Evolutionary conservation across 805 yeast genomes (phyloP), one percentile per base, ranked within the genome.

Genomic region (Sugiyamaella marilandica): DNA sequence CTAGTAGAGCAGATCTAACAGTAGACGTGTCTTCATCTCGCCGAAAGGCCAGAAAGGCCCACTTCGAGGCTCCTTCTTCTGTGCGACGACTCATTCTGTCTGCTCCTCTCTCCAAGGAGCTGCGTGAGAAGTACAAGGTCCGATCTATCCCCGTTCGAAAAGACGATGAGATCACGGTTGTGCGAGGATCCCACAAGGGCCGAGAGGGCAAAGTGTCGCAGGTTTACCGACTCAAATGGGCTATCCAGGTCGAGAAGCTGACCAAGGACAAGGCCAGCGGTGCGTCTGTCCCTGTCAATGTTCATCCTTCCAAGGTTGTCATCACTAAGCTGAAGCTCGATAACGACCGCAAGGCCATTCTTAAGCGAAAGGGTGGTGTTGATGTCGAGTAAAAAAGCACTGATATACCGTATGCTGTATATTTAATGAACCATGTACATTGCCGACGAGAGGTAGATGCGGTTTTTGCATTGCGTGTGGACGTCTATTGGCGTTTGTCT

Each of bases 31-130:
- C 99, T 72, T 85, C 95, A 76, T 91, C 97, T 75, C 94, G 99
- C 84, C 87, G 95, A 78, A 94, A 94, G 86, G 83, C 97, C 77
- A 91, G 99, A 87, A 94, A 94, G 88, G 98, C 98, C 78, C 87
- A 94, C 86, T 94, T 94, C 92, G 81, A 81, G 71, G 95, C 99
- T 68, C 95, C 98, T 72, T 92, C 99, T 65, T 85, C 92, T 67
- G 88, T 80, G 73, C 88, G 97, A 81, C 88, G 98, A 81, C 80
- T 77, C 67, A 80, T 94, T 76, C 81, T 94, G 85, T 87, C 97
- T 71, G 98, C 99, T 75, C 97, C 98, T 72, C 84, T 94, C 74
- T 92, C 98, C 70, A 94, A 94, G 84, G 99, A 94, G 82, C 87
- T 94, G 79, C 86, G 95, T 77, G 95, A 85, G 77, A 85, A 94